Evolutionary conservation across 2,329 filamentous ascomycete genomes (phyloP).

Genomic region (Xylariomycetidae sp.): DNA sequence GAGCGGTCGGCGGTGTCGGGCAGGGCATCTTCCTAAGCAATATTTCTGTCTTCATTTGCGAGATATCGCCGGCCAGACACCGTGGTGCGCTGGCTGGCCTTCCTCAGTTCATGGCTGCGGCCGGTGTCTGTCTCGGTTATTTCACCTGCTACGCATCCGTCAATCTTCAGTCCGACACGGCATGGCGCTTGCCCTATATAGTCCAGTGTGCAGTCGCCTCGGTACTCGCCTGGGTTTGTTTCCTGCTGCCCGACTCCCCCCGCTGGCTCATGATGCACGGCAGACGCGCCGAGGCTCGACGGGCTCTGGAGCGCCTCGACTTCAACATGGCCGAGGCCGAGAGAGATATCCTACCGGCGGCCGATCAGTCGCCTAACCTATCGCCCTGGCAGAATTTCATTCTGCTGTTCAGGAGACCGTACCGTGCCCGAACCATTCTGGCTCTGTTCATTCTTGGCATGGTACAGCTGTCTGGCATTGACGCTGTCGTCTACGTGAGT

Average conservation of each 20-base stretch:
- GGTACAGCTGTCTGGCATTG: slow-evolving; percentile 58
- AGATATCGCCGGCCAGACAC: slow-evolving; percentile 49
- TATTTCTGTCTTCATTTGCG: slow-evolving; percentile 55
- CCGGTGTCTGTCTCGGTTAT: slow-evolving; percentile 50
- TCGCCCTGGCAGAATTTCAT: slow-evolving; percentile 27
- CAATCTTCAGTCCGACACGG: slow-evolving; percentile 38
- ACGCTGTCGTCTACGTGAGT: slow-evolving; percentile 56
- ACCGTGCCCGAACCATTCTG: slow-evolving; percentile 40
- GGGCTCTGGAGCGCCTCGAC: slow-evolving; percentile 36
- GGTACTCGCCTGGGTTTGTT: slow-evolving; percentile 32
- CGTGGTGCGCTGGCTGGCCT: slow-evolving; percentile 47
- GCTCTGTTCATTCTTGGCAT: slow-evolving; percentile 45
- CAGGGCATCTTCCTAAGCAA: slow-evolving; percentile 55
- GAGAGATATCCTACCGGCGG: slow-evolving; percentile 36
- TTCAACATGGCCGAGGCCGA: slow-evolving; percentile 42
- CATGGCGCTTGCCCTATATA: slow-evolving; percentile 54
- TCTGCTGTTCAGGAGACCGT: slow-evolving; percentile 34
- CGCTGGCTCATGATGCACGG: slow-evolving; percentile 52
- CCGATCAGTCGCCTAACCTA: slow-evolving; percentile 24
- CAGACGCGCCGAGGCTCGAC: slow-evolving; percentile 38
- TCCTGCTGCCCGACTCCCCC: slow-evolving; percentile 49
- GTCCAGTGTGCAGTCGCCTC: slow-evolving; percentile 39
- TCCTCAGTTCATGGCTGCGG: slow-evolving; percentile 47
- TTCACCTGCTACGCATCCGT: slow-evolving; percentile 57
- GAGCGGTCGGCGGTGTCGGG: slow-evolving; percentile 53